These are phyloP conservation scores for Cyclotella kingstonii DNA, from an alignment of 108 stramenopile species.

Conservation along the genomic window DNA sequence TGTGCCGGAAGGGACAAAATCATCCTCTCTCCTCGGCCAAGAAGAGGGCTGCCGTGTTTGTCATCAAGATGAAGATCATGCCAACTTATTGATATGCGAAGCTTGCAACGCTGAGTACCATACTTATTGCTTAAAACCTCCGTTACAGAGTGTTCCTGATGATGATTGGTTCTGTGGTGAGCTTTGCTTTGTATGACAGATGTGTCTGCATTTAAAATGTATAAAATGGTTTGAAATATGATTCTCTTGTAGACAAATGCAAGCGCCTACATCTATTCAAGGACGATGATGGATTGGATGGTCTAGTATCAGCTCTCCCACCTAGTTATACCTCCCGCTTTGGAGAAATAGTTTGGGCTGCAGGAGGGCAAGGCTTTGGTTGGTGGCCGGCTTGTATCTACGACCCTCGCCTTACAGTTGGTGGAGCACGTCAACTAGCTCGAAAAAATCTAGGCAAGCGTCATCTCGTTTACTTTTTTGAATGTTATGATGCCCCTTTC, in stretches of 20 bases:
- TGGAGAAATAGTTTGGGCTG: conserved; percentile 83
- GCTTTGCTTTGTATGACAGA: conserved; percentile 14
- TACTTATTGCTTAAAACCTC: conserved; percentile 68
- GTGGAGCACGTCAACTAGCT: conserved; percentile 70
- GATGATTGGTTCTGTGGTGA: conserved; percentile 83
- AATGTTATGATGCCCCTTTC: conserved; percentile 82
- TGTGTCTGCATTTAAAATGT: background rate
- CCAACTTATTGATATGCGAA: conserved; percentile 77
- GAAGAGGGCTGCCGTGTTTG: conserved; percentile 69
- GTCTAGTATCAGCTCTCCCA: conserved; percentile 61
- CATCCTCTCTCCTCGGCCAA: background rate
- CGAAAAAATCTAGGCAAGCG: conserved; percentile 77
- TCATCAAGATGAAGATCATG: conserved; percentile 74
- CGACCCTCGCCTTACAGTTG: conserved; percentile 71
- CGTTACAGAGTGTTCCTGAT: conserved; percentile 61
- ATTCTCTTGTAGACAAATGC: conserved; percentile 59
- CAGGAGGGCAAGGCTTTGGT: conserved; percentile 75
- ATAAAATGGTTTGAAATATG: background rate
- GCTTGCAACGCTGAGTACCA: conserved; percentile 84
- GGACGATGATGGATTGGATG: conserved; percentile 60
- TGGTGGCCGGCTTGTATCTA: conserved; percentile 67
- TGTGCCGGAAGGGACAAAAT: background rate
- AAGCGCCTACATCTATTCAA: conserved; percentile 32
- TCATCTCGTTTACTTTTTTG: conserved; percentile 84
- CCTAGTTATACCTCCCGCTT: conserved; percentile 71